These are phyloP conservation scores for Citrullus amarus DNA, from an alignment of 306 rosid species.

Conservation along the genomic window DNA sequence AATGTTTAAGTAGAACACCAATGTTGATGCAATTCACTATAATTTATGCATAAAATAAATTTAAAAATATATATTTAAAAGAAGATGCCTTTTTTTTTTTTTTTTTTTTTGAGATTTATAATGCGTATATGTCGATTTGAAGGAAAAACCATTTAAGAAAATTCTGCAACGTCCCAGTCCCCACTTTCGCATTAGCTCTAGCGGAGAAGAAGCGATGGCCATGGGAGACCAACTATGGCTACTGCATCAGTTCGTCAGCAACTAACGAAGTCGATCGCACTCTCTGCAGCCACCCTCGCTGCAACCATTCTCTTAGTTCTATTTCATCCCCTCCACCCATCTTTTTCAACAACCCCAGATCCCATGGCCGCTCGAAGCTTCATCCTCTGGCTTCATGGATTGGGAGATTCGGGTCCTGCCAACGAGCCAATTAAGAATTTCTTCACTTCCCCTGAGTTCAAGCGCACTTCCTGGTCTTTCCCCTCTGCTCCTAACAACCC, in stretches of 20 bases:
- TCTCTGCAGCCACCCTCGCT: slow-evolving; percentile 19
- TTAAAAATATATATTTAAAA: no score
- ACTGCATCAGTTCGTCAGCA: background rate
- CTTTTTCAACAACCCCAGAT: slow-evolving; percentile 12
- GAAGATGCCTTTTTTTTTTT: no score
- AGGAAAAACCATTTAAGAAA: background rate
- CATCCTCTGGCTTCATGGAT: slow-evolving; percentile 76
- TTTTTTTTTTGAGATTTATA: no score
- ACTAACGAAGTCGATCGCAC: slow-evolving; percentile 18
- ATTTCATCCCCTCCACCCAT: slow-evolving; percentile 6
- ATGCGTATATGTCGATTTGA: background rate
- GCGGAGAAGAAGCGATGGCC: background rate
- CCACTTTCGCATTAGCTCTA: background rate
- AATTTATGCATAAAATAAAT: no score
- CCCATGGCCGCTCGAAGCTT: slow-evolving; percentile 60
- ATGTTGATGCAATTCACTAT: no score
- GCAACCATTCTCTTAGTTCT: slow-evolving; percentile 19
- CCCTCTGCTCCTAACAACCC: slow-evolving; percentile 76
- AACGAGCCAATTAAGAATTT: slow-evolving; percentile 71
- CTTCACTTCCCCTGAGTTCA: slow-evolving; percentile 67
- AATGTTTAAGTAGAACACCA: no score
- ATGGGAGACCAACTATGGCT: background rate
- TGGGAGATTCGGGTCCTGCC: slow-evolving; percentile 88
- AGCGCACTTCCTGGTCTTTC: slow-evolving; percentile 59
- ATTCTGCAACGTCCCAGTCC: background rate